Evolutionary conservation across 2,329 filamentous ascomycete species (phyloP).

Genomic region (Podosphaera fusca): DNA sequence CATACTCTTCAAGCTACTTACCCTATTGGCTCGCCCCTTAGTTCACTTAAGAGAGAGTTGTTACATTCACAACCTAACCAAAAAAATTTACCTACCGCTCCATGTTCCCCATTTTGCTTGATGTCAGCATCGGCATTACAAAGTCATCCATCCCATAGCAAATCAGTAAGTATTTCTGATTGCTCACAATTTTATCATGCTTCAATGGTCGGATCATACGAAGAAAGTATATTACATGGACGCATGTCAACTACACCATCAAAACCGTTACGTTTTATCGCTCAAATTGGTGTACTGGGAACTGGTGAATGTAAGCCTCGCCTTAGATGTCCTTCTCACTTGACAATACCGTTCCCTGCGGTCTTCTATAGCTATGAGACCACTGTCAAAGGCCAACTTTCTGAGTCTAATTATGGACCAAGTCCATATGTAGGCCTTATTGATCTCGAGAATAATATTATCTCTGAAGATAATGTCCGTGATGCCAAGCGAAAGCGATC

Average conservation of each 20-base stretch:
- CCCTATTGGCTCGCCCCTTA: slow-evolving; percentile 21
- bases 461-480: slow-evolving; percentile 23
- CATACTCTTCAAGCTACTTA: slow-evolving; percentile 50
- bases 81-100: no score
- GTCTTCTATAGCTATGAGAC: slow-evolving; percentile 86
- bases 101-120: no score
- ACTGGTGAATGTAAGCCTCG: slow-evolving; percentile 71
- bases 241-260: slow-evolving; percentile 94
- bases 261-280: slow-evolving; percentile 74
- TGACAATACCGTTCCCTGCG: slow-evolving; percentile 74
- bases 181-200: slow-evolving; percentile 63
- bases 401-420: slow-evolving; percentile 56
- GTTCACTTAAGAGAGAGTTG: no score
- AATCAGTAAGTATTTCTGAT: slow-evolving; percentile 17
- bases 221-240: slow-evolving; percentile 84
- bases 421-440: slow-evolving; percentile 91
- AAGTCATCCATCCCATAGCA: background rate
- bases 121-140: slow-evolving; percentile 24
- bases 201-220: slow-evolving; percentile 92
- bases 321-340: slow-evolving; percentile 69
- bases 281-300: slow-evolving; percentile 83
- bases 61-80: no score
- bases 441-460: slow-evolving; percentile 63
- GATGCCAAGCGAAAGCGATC: slow-evolving; percentile 19
- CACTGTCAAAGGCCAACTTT: slow-evolving; percentile 33